These are phyloP conservation scores for Raphanus hybrid DNA, from an alignment of 441 rosid genomes.

Conservation along the genomic window DNA sequence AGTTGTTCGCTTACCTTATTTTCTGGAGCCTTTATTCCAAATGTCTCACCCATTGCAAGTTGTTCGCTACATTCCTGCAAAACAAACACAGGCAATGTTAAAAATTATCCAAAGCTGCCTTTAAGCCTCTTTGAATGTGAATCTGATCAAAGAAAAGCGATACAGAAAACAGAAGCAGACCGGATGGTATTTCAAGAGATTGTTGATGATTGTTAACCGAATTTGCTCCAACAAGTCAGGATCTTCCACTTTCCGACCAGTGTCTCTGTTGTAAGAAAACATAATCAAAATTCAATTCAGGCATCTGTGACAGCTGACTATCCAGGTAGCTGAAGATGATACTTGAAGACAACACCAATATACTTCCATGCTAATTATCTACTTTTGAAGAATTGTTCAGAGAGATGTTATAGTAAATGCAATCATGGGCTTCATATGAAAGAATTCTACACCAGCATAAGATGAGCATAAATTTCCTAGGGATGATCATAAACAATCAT, in stretches of 20 bases:
- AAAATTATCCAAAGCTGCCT: not conserved
- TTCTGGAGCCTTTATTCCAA: conserved; percentile 89
- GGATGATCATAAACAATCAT: not conserved
- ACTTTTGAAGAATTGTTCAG: not conserved
- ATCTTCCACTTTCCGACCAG: conserved; percentile 96
- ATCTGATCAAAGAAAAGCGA: not conserved
- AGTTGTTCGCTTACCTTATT: conserved; percentile 58
- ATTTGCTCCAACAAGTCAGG: conserved; percentile 89
- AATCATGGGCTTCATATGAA: not conserved
- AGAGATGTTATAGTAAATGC: not conserved
- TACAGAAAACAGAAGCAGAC: conserved; percentile 52
- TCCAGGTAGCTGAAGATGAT: conserved; percentile 1
- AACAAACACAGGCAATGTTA: conserved; percentile 29
- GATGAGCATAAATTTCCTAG: no score
- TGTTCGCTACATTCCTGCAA: conserved; percentile 82
- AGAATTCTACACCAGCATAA: not conserved
- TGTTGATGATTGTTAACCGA: conserved; percentile 88
- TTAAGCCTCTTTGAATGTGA: not conserved
- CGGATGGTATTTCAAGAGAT: conserved; percentile 94
- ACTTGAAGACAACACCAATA: not conserved
- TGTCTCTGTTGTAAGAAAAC: conserved; percentile 56
- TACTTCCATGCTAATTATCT: not conserved
- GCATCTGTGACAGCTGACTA: not conserved
- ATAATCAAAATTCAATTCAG: not conserved
- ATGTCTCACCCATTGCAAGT: conserved; percentile 96